These are phyloP conservation scores for Alternaria brassicae DNA, from an alignment of 2,329 filamentous ascomycete genomes.

Conservation along the genomic window DNA sequence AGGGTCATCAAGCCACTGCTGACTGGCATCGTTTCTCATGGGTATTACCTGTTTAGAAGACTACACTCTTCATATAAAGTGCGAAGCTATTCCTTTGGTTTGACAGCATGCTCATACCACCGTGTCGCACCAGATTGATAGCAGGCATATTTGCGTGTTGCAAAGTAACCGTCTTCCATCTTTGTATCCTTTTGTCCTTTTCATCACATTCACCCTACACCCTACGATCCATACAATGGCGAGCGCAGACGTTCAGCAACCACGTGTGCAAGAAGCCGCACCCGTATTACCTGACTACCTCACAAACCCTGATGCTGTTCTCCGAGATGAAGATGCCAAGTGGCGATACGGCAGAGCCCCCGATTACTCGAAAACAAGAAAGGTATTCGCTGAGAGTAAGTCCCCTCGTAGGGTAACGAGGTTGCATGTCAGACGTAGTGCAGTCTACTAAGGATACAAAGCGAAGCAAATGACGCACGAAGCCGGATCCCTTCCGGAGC, in stretches of 20 bases:
- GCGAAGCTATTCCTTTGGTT: background rate
- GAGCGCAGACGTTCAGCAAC: constrained; percentile 36
- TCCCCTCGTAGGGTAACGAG: background rate
- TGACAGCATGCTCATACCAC: background rate
- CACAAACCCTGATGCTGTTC: constrained; percentile 64
- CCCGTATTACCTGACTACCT: constrained; percentile 64
- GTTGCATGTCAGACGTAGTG: background rate
- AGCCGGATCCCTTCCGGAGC: constrained; percentile 63
- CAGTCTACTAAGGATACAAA: constrained; percentile 37
- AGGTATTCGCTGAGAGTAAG: constrained; percentile 66
- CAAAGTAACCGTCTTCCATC: background rate
- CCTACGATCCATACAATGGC: constrained; percentile 32
- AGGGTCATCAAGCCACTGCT: constrained; percentile 14
- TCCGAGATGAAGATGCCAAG: constrained; percentile 60
- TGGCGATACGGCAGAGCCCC: constrained; percentile 69
- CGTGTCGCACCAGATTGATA: background rate
- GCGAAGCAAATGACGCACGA: constrained; percentile 65
- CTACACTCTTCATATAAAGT: constrained; percentile 19
- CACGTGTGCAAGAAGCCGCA: constrained; percentile 38
- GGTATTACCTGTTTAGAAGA: background rate
- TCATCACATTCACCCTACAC: background rate
- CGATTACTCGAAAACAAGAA: constrained; percentile 70
- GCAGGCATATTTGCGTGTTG: background rate
- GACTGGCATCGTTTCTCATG: constrained; percentile 3
- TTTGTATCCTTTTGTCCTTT: background rate